A percentile compares a stretch with the other conserved stretches of the same genome.
Conservation (phyloP, 2,329 filamentous ascomycete species). For the Lasiodiplodia sp. region DNA sequence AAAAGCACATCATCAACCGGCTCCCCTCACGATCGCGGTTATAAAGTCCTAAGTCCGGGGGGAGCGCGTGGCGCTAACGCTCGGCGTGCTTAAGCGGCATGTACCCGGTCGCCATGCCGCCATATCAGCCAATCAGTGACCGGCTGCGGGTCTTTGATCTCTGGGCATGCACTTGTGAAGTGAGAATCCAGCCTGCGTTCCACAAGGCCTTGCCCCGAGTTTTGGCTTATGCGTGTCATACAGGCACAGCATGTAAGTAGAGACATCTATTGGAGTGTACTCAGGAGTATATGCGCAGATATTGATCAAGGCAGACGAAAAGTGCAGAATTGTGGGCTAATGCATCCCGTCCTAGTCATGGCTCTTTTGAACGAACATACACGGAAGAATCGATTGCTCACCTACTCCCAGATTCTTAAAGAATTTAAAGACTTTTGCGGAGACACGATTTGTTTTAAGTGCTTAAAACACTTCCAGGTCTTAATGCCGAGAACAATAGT, state of each 20-base stretch:
- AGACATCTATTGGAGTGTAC: too few relatives aligned
- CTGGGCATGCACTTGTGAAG: not conserved
- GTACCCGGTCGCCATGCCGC: not conserved
- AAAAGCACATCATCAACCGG: conserved; percentile 8
- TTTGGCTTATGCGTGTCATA: not conserved
- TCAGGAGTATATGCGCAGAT: too few relatives aligned
- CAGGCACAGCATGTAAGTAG: too few relatives aligned
- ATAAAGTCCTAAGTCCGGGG: conserved; percentile 18
- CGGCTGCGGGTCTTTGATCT: not conserved
- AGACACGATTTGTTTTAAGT: not conserved
- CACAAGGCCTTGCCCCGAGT: not conserved
- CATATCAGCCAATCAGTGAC: not conserved
- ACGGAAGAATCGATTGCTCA: too few relatives aligned
- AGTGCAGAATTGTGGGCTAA: too few relatives aligned
- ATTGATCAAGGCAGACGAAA: too few relatives aligned
- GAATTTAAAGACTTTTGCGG: too few relatives aligned
- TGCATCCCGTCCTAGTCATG: too few relatives aligned
- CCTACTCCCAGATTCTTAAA: too few relatives aligned
- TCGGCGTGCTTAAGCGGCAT: not conserved
- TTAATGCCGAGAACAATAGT: too few relatives aligned
- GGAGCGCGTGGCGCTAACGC: not conserved
- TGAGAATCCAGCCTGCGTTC: not conserved
- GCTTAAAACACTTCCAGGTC: too few relatives aligned
- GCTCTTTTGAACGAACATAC: too few relatives aligned
- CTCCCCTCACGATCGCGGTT: conserved; percentile 23